These are phyloP conservation scores for Trametes hirsuta DNA, from an alignment of 1,284 basidiomycete species.

Conservation along the genomic window DNA sequence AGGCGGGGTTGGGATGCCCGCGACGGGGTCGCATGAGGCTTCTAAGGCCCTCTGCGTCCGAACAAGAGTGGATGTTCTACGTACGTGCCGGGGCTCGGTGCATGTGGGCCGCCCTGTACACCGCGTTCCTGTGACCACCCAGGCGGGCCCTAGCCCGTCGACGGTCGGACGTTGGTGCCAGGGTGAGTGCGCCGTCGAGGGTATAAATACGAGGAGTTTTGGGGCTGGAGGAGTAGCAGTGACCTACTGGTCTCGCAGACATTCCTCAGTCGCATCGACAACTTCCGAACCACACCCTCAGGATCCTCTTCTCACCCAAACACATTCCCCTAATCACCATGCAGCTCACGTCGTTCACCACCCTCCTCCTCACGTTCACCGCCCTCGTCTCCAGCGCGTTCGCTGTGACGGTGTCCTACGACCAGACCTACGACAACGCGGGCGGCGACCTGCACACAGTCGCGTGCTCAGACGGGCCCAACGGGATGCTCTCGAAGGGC, in stretches of 20 bases:
- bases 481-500: slow-evolving; percentile 45
- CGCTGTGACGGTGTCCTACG: slow-evolving; percentile 43
- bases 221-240: slow-evolving; percentile 2
- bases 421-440: slow-evolving; percentile 45
- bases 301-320: background rate
- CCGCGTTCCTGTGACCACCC: slow-evolving; percentile 9
- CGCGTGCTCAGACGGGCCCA: slow-evolving; percentile 52
- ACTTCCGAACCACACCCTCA: background rate
- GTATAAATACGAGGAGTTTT: slow-evolving; percentile 11
- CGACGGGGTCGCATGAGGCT: slow-evolving; percentile 15
- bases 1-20: slow-evolving; percentile 21
- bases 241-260: slow-evolving; percentile 8
- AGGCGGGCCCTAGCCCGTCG: background rate
- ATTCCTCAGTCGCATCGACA: background rate
- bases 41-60: background rate
- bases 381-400: slow-evolving; percentile 28
- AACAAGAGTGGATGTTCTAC: background rate
- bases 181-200: background rate
- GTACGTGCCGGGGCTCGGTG: slow-evolving; percentile 2
- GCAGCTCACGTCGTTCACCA: slow-evolving; percentile 19
- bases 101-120: slow-evolving; percentile 3
- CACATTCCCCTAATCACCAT: background rate
- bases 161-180: background rate
- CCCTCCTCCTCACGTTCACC: slow-evolving; percentile 28
- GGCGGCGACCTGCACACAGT: slow-evolving; percentile 38